Evolutionary conservation across 768 basidiomycete species (phyloP), one percentile per base, ranked within the genome.

Genomic region (Pisolithus albus): DNA sequence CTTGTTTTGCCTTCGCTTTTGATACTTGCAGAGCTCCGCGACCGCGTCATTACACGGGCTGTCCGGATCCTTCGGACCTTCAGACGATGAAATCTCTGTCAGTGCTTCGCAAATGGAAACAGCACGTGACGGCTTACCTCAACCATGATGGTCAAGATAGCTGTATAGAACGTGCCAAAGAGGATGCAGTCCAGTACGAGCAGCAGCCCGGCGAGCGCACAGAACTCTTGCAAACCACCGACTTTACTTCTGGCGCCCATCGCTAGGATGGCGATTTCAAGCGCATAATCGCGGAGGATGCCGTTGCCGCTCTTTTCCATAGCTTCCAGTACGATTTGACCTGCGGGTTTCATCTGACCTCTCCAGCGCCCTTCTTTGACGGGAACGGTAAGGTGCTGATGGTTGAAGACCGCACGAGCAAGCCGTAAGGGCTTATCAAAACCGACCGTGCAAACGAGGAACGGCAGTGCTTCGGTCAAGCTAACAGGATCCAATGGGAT

Each of bases 361-460:
- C 70, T 57, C 54, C 71, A 72, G 19, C 70, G 64, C 24, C 52
- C 77, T 65, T 47, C 73, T 64, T 46, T 65, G 45, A 66, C 66
- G 18, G 75, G 70, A 34, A 61, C 58, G n/a, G 61, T 60, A 24
- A 83, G 69, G 45, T 87, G 80, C 2, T 88, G 89, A 59, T 93
- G 88, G 26, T 81, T 78, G 70, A 97, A 91, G 15, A 98, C 89
- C 2, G 92, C 86, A 11, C 85, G 79, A 2, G 93, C 94, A 23
- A 99, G 83, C 7, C 90, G 81, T 43, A 95, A 83, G 0, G 94
- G 95, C 67, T 99, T 98, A 71, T 99, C 96, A 67, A 98, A 99
- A 7, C 95, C 95, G 53, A 99, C 84, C 1, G 93, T 96, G 68
- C 95, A 95, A 34, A 99, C 94, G 45, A 98, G 75, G 83, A 98